phyloP scores from a whole-genome alignment of 1,284 basidiomycete genomes.

The Ustilago sp. region DNA sequence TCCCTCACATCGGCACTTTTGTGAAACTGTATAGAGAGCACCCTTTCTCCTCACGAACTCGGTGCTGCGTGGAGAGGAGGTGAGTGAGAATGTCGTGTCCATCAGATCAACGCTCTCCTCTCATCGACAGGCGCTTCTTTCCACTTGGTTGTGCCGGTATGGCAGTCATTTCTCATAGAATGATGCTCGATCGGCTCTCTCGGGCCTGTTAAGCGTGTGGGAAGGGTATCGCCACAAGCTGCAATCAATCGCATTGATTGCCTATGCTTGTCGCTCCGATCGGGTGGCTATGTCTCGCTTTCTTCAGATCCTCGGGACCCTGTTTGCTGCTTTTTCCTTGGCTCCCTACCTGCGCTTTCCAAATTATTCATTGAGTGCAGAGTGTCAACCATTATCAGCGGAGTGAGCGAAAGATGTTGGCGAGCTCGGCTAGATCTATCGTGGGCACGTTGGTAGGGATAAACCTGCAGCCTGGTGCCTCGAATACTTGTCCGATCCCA shows the following conservation, averaged over 20 bases:
- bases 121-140: not conserved
- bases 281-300: slow-evolving; percentile 10
- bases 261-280: slow-evolving; percentile 10
- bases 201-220: slow-evolving; percentile 1
- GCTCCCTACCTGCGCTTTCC: not conserved
- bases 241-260: not conserved
- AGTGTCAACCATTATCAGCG: not conserved
- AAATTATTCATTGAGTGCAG: not conserved
- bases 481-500: slow-evolving; percentile 5
- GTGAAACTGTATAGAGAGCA: not conserved
- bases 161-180: too few species aligned
- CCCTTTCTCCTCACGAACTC: not conserved
- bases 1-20: not conserved
- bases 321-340: not conserved
- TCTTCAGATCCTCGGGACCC: not conserved
- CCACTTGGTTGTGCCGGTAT: too few species aligned
- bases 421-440: slow-evolving; percentile 4
- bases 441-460: not conserved
- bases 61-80: not conserved
- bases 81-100: not conserved
- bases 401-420: not conserved
- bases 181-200: not conserved
- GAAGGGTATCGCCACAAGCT: not conserved
- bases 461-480: not conserved
- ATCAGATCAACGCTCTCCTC: not conserved